Base-by-base conservation (phyloP, 148 eudicot genomes). In the Rhododendron griersonianum region DNA sequence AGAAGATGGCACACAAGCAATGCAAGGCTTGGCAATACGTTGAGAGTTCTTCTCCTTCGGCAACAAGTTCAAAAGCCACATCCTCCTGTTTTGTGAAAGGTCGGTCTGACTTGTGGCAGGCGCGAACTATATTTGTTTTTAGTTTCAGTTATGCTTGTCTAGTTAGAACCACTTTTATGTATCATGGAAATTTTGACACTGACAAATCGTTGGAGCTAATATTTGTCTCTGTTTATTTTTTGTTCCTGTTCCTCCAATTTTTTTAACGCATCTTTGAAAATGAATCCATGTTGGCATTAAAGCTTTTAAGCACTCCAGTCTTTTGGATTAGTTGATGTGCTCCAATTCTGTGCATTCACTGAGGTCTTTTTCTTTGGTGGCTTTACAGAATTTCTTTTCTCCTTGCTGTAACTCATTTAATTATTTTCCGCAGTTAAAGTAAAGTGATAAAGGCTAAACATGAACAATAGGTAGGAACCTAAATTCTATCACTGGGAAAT, bases 1-100 rank as follows among this genome's bases (percentile, higher is more conserved):
- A 1, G 99, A 97, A 84, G 98, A 94, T 61, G 87, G 89, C 65
- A 76, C 92, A 33, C 93, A 93, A 82, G 95, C 92, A 63, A 57
- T 88, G 85, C 97, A 93, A 90, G 93, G 91, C 80, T 88, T 92
- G 93, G 51, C 87, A 48, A 91, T 93, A 30, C 98, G 89, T 76
- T 94, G 88, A 95, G 85, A 85, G 10, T 47, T n/a, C 0, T 57
- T 33, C 73, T 61, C 37, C 3, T 13, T 39, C 39, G 61, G 51
- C 80, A 47, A 65, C 10, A 13, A 19, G 14, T 82, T 41, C 84
- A 14, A 21, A 7, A 41, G 5, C 28, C 15, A 63, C 55, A 63
- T 45, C 37, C 61, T 28, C 3, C 14, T 7, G 16, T 39, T 59
- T 19, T 59, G 84, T 7, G 44, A 61, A 33, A 21, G 50, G 37